phyloP scores from a whole-genome alignment of 345 rosid species.

The Murraya paniculata region DNA sequence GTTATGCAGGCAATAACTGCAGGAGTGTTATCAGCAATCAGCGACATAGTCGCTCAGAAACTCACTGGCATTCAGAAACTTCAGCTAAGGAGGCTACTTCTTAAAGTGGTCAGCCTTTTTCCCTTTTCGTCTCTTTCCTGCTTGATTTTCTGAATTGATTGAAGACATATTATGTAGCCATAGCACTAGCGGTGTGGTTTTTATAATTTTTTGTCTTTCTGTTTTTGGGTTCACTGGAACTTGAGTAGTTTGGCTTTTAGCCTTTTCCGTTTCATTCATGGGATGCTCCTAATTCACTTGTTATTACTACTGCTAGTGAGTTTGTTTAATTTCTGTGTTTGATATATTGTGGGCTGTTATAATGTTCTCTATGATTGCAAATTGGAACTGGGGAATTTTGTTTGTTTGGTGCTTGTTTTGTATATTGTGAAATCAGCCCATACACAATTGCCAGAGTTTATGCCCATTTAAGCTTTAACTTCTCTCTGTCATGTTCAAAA shows the following conservation, averaged over 20 bases:
- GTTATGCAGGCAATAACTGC: conserved; percentile 72
- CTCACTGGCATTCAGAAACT: conserved; percentile 80
- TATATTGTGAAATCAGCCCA: background rate
- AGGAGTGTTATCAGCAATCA: conserved; percentile 67
- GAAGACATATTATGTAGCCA: background rate
- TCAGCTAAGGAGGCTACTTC: conserved; percentile 74
- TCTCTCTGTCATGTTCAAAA: background rate
- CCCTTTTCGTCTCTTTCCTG: background rate
- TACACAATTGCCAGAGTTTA: background rate
- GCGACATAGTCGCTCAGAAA: conserved; percentile 76
- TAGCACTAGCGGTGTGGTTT: background rate
- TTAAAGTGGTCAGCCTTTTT: conserved; percentile 64
- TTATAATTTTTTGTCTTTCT: background rate
- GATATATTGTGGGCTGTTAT: background rate
- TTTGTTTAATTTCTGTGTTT: background rate
- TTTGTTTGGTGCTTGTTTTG: background rate
- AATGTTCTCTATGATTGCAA: background rate
- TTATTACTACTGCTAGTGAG: background rate
- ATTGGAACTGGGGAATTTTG: background rate
- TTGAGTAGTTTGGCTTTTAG: background rate
- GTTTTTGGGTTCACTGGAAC: background rate
- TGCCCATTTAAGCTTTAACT: background rate
- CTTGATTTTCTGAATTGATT: background rate
- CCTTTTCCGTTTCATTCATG: background rate
- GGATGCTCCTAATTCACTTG: background rate